Percentiles rank a stretch among this genome's conserved stretches.
Conservation (phyloP, 352 stramenopile species). For the Phytopythium litorale region DNA sequence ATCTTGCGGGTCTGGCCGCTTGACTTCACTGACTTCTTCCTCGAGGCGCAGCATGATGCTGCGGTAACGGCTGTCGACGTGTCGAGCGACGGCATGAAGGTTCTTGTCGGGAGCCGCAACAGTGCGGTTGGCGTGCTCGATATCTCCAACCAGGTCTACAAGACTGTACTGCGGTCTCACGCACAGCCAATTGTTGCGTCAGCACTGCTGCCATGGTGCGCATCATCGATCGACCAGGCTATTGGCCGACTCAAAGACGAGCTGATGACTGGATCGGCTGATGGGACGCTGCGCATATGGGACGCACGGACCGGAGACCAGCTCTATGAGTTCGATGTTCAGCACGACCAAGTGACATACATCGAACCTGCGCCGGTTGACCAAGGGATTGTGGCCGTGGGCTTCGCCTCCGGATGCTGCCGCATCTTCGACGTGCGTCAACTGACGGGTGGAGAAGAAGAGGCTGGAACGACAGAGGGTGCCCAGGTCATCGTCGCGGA, state of each 20-base stretch:
- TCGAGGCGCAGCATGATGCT: conserved; percentile 85
- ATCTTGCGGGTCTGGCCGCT: conserved; percentile 90
- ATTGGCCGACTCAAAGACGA: conserved; percentile 18
- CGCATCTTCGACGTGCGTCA: conserved; percentile 78
- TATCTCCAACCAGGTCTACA: conserved; percentile 78
- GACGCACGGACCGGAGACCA: conserved; percentile 53
- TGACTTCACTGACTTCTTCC: conserved; percentile 90
- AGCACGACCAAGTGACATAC: conserved; percentile 59
- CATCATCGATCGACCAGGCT: conserved; percentile 5
- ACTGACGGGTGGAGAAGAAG: background rate
- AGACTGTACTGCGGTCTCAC: conserved; percentile 78
- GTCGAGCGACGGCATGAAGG: conserved; percentile 71
- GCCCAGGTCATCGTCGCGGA: conserved; percentile 45
- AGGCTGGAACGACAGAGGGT: background rate
- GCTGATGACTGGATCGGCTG: conserved; percentile 59
- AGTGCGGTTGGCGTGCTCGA: conserved; percentile 85
- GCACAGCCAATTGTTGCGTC: conserved; percentile 33
- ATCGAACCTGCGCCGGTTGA: conserved; percentile 39
- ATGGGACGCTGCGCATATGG: conserved; percentile 88
- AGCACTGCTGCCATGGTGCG: conserved; percentile 8
- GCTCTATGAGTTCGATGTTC: conserved; percentile 81
- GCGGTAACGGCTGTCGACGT: conserved; percentile 64
- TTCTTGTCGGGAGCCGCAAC: conserved; percentile 66
- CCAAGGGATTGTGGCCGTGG: conserved; percentile 51
- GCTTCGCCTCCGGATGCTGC: conserved; percentile 79